Conservation (phyloP, 2,329 filamentous ascomycete genomes). For the Pseudogymnoascus sp. region DNA sequence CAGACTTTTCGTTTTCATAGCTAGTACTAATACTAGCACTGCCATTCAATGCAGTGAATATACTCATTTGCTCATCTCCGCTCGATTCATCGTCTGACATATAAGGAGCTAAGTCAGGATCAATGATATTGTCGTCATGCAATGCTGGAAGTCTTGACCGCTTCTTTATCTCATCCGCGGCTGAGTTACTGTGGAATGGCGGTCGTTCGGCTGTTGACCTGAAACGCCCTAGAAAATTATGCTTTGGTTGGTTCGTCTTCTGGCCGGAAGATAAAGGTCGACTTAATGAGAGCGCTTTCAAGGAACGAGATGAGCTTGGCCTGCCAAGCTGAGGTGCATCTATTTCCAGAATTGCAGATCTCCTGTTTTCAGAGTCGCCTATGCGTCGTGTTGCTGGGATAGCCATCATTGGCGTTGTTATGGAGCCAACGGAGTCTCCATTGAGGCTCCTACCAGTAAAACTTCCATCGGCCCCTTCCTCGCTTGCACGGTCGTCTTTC, state of each 20-base stretch:
- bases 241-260: slow-evolving; percentile 79
- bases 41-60: slow-evolving; percentile 69
- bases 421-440: slow-evolving; percentile 40
- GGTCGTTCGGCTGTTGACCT: slow-evolving; percentile 70
- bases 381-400: slow-evolving; percentile 58
- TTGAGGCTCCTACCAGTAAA: slow-evolving; percentile 10
- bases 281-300: slow-evolving; percentile 63
- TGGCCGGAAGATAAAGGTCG: slow-evolving; percentile 74
- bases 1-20: slow-evolving; percentile 64
- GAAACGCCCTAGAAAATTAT: slow-evolving; percentile 71
- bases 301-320: slow-evolving; percentile 87
- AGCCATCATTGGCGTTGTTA: slow-evolving; percentile 65
- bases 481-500: slow-evolving; percentile 33
- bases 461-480: slow-evolving; percentile 21
- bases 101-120: slow-evolving; percentile 89
- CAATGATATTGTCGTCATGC: slow-evolving; percentile 96
- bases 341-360: slow-evolving; percentile 84
- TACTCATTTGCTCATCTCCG: slow-evolving; percentile 83
- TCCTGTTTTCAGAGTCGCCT: slow-evolving; percentile 71
- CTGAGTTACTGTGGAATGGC: slow-evolving; percentile 72
- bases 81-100: slow-evolving; percentile 93
- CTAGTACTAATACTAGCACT: slow-evolving; percentile 57
- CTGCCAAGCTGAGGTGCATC: slow-evolving; percentile 74
- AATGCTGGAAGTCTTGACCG: slow-evolving; percentile 77
- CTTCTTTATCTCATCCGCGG: slow-evolving; percentile 57